Evolutionary conservation across 2,329 filamentous ascomycete species (phyloP).

Genomic region (Alternaria ethzedia): DNA sequence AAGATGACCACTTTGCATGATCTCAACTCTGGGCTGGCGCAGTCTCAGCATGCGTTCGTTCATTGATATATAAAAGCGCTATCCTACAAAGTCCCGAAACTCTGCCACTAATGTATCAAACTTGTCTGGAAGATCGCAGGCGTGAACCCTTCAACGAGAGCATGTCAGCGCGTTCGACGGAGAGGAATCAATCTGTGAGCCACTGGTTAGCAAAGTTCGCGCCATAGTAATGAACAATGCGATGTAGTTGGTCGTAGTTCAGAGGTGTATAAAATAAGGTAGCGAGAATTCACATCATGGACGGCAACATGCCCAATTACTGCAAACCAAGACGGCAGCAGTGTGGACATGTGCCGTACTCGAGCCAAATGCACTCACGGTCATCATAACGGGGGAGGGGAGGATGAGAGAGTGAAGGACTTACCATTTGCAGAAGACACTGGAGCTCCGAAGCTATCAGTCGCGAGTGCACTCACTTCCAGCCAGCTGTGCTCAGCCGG

Average conservation of each 20-base stretch:
- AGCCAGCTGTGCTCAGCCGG: conserved; percentile 86
- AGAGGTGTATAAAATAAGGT: conserved; percentile 90
- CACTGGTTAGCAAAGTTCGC: conserved; percentile 41
- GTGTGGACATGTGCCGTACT: conserved; percentile 76
- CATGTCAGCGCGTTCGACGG: conserved; percentile 15
- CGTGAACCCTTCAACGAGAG: conserved; percentile 74
- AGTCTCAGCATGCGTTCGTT: conserved; percentile 52
- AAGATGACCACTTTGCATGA: conserved; percentile 91
- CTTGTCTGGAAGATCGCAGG: conserved; percentile 91
- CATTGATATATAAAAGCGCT: conserved; percentile 47
- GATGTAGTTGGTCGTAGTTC: conserved; percentile 57
- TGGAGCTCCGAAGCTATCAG: conserved; percentile 15
- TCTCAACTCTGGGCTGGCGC: conserved; percentile 77
- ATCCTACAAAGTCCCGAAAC: conserved; percentile 84
- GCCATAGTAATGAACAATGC: conserved; percentile 26
- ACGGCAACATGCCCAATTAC: conserved; percentile 67
- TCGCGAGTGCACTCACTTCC: conserved; percentile 74
- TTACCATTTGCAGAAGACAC: conserved; percentile 31
- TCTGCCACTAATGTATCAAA: conserved; percentile 80
- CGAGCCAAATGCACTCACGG: conserved; percentile 99
- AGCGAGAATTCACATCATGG: conserved; percentile 99
- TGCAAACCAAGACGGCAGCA: conserved; percentile 77
- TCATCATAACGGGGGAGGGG: conserved; percentile 75
- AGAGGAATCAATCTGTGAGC: conserved; percentile 32
- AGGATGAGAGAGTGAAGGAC: conserved; percentile 21